These are phyloP conservation scores for Amoebophrya sp. DNA, from an alignment of 169 alveolate genomes.

Conservation along the genomic window DNA sequence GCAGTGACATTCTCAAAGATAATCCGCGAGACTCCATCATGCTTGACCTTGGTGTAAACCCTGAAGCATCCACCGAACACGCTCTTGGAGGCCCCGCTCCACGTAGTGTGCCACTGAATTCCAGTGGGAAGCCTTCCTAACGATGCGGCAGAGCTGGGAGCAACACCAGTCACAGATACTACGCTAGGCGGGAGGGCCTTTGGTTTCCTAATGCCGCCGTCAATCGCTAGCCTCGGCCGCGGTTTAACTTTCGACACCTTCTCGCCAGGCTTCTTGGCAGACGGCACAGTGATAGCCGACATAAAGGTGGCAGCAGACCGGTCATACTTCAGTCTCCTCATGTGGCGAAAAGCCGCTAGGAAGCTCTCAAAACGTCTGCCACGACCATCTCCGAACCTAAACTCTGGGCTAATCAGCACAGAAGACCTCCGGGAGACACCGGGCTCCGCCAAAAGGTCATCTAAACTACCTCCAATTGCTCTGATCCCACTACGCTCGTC, in stretches of 20 bases:
- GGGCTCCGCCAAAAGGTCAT: background rate
- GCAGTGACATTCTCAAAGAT: too few relatives aligned
- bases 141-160: too few relatives aligned
- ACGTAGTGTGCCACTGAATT: too few relatives aligned
- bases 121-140: too few relatives aligned
- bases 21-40: too few relatives aligned
- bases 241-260: background rate
- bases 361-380: background rate
- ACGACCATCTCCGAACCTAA: too few relatives aligned
- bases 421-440: background rate
- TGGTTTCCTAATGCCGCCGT: background rate
- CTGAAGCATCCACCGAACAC: too few relatives aligned
- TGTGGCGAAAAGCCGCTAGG: background rate
- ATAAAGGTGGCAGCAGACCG: background rate
- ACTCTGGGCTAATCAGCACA: too few relatives aligned
- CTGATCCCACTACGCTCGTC: background rate
- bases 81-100: too few relatives aligned
- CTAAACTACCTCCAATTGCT: background rate
- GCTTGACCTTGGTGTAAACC: too few relatives aligned
- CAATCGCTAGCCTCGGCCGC: background rate
- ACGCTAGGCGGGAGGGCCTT: background rate
- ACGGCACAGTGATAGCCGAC: background rate
- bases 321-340: background rate
- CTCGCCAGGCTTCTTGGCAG: background rate
- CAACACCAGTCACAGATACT: background rate